Evolutionary conservation across 2,329 filamentous ascomycete species (phyloP), one percentile per base, ranked within the genome.

Genomic region (Beauveria australis): DNA sequence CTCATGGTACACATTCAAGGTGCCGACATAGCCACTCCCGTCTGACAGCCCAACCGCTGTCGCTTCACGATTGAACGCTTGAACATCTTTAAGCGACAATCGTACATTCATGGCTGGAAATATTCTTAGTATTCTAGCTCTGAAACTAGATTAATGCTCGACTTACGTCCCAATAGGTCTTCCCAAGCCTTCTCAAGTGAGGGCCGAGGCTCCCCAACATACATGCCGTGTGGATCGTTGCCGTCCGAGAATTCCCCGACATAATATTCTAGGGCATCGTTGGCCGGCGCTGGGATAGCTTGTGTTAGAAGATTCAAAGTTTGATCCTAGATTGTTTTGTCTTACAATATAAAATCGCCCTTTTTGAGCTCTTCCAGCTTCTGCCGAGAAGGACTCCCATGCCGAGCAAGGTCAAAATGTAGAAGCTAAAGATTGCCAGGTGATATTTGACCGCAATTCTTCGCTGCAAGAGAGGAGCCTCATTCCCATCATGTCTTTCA

Each of bases 1-100:
- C 16, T 56, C 59, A 44, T 61, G 59, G 26, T 61, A 61, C 44
- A 61, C 52, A 19, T 61, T 61, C 47, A 61, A 33, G 2, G 59
- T 61, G 22, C 59, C 59, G 6, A 61, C 18, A 22, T 61, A 61
- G 46, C 53, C 59, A n/a, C 59, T 56, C 24, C 53, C 59, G 18
- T 61, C 59, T 16, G 59, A 61, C 37, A 61, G 33, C 26, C 41
- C n/a, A 18, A 61, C 59, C 1, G 59, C 59, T 18, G 59, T 61
- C 22, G 44, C 53, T 12, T 56, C 52, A 26, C 59, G 59, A 22
- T 44, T 46, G 19, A 61, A 61, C 16, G 44, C 53, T 22, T 40
- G 52, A n/a, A 61, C 37, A 28, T 61, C 59, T 6, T 61, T 18
- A 3, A 43, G 46, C 12, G 46, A 49, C 9, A 61, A 24, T 10